Evolutionary conservation across 345 rosid species (phyloP), one percentile per base, ranked within the genome.

Genomic region (Gossypium stocksii): DNA sequence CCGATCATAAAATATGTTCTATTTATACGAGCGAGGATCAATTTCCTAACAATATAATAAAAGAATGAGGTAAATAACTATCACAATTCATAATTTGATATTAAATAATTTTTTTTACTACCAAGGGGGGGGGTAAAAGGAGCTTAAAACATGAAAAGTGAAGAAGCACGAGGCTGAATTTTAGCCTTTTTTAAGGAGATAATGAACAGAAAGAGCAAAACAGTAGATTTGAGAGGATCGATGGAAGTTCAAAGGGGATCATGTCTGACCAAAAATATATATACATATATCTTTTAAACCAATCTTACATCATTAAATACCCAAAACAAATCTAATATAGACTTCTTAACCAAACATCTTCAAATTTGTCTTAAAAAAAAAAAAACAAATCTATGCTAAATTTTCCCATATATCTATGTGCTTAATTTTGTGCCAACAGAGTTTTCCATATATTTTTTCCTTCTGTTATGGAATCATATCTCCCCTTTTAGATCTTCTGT

Each of bases 131-230:
- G 65, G 60, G 65, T 65, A 64, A 73, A 56, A 34, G 49, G 27
- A 43, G 74, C 62, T 60, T 2, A 56, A 51, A 70, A 73, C 72
- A 72, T 63, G 77, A 74, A 75, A 77, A 19, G 84, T 77, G 85
- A 84, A 78, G 71, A 59, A 83, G 79, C 86, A 83, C 80, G 83
- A 76, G 82, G 73, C 86, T 80, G 82, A 78, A 79, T 67, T 82
- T 70, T 76, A 82, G 82, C 88, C 76, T 84, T 86, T 84, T 83
- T 86, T 80, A 76, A 82, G 89, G 91, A 81, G 84, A 80, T 70
- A 46, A 65, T 76, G 72, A 77, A 65, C 70, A 62, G 74, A 65
- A 75, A 52, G 61, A 74, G 61, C 66, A 74, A 19, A 57, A 69
- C 76, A 68, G 77, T 53, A 80, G 85, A 72, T 77, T 77, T 83